Evolutionary conservation across 169 alveolate genomes (phyloP).

Genomic region (Besnoitia besnoiti): DNA sequence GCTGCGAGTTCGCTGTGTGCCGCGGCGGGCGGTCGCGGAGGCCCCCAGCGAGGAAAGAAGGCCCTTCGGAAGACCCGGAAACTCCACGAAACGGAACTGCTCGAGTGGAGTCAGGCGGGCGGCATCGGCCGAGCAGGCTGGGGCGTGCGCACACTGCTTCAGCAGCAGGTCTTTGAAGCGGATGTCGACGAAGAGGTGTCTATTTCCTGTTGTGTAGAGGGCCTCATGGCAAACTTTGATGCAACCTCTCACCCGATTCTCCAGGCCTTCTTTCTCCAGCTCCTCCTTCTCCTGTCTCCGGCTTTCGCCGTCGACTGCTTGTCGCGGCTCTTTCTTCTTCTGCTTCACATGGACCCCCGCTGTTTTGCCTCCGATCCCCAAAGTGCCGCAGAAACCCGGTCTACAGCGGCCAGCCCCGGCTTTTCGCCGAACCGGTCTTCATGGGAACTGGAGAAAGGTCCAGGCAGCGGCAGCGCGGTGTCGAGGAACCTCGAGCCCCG

Average conservation of each 20-base stretch:
- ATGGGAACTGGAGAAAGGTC: background rate
- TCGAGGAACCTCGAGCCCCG: too few species aligned
- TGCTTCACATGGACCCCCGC: slow-evolving; percentile 1
- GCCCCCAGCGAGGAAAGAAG: background rate
- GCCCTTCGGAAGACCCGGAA: background rate
- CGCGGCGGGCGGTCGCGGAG: background rate
- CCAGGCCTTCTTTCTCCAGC: slow-evolving; percentile 24
- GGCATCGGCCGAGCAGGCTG: background rate
- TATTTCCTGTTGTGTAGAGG: slow-evolving; percentile 26
- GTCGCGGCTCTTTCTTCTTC: background rate
- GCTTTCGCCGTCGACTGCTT: background rate
- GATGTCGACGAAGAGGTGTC: background rate
- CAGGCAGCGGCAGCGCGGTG: background rate
- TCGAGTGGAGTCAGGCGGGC: background rate
- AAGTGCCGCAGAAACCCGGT: background rate
- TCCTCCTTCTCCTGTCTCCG: slow-evolving; percentile 3
- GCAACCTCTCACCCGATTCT: background rate
- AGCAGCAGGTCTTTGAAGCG: slow-evolving; percentile 31
- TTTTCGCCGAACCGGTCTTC: background rate
- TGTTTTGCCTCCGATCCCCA: background rate
- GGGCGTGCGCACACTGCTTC: slow-evolving; percentile 42
- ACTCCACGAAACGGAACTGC: background rate
- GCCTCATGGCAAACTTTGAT: slow-evolving; percentile 12
- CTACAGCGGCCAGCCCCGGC: background rate
- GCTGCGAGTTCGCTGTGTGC: background rate